Percentiles rank a stretch among this genome's conserved stretches.
phyloP scores from a whole-genome alignment of 2,329 filamentous ascomycete species.

The Clarireedia sp. region DNA sequence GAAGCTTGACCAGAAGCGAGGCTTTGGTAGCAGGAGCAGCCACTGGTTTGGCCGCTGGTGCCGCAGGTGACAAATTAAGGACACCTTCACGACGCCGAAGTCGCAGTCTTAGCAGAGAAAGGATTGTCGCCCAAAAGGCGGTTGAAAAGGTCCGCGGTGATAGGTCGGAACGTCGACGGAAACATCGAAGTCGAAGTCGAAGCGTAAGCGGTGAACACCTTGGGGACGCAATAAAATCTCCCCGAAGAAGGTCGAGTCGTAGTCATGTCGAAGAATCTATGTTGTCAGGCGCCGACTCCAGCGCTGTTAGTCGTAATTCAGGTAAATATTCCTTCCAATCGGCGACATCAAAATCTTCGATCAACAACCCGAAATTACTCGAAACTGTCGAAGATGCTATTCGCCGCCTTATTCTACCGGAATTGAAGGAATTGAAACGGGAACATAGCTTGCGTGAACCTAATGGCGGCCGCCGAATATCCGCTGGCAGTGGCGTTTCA shows the following conservation, averaged over 20 bases:
- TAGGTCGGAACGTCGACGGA: conserved; percentile 37
- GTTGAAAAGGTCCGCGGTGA: conserved; percentile 56
- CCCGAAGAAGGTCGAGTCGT: conserved; percentile 41
- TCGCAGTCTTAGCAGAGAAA: conserved; percentile 57
- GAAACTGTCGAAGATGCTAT: conserved; percentile 71
- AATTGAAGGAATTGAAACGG: conserved; percentile 83
- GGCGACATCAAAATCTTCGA: conserved; percentile 48
- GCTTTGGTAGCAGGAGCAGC: conserved; percentile 28
- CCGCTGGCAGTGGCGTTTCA: conserved; percentile 38
- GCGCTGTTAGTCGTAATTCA: conserved; percentile 46
- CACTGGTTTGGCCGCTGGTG: conserved; percentile 34
- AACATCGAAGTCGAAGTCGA: conserved; percentile 36
- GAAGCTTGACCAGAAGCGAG: conserved; percentile 26
- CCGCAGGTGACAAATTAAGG: conserved; percentile 42
- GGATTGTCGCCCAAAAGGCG: conserved; percentile 56
- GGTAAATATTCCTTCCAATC: conserved; percentile 53
- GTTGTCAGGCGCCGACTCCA: conserved; percentile 46
- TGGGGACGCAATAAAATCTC: conserved; percentile 36
- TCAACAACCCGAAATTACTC: conserved; percentile 64
- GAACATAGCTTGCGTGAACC: conserved; percentile 72
- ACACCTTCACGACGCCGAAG: conserved; percentile 50
- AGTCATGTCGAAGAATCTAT: conserved; percentile 42
- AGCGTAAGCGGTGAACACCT: conserved; percentile 39
- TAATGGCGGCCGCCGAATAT: neutral
- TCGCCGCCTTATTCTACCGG: conserved; percentile 68